phyloP scores from a whole-genome alignment of 176 grass and related monocot genomes.

The Bonia amplexicaulis region DNA sequence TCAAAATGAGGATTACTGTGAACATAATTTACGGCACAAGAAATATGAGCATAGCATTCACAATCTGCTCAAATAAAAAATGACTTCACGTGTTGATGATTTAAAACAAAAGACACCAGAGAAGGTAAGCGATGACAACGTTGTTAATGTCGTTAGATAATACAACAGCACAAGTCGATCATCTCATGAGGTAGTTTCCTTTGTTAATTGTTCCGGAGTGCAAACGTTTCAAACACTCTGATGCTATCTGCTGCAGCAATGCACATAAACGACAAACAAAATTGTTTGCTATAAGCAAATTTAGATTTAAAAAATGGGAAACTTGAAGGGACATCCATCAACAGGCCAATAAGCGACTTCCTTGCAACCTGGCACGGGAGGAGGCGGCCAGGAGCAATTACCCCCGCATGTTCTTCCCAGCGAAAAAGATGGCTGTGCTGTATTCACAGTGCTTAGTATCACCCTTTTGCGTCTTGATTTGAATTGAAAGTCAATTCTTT shows the following conservation, averaged over 20 bases:
- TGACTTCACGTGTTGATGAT: neutral
- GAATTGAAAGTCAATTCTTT: conserved; percentile 38
- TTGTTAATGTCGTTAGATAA: neutral
- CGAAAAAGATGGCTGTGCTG: neutral
- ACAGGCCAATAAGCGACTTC: conserved; percentile 10
- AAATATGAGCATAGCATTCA: neutral
- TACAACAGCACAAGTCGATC: neutral
- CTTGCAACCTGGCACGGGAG: neutral
- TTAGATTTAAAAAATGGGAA: neutral
- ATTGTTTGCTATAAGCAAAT: conserved; percentile 10
- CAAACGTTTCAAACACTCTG: conserved; percentile 7
- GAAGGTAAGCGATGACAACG: conserved; percentile 16
- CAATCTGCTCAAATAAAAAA: neutral
- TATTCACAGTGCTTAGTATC: conserved; percentile 9
- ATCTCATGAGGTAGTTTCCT: conserved; percentile 13
- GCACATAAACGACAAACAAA: conserved; percentile 28
- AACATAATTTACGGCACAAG: neutral
- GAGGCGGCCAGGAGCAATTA: conserved; percentile 1
- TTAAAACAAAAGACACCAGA: neutral
- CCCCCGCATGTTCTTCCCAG: neutral
- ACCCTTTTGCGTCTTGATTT: conserved; percentile 11
- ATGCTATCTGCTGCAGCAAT: conserved; percentile 8
- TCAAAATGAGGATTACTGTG: neutral
- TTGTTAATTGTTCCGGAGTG: conserved; percentile 1
- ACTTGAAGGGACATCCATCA: neutral